A percentile compares a stretch with the other conserved stretches of the same genome.
These are phyloP conservation scores for Claviceps cyperi DNA, from an alignment of 2,329 filamentous ascomycete genomes.

Conservation along the genomic window DNA sequence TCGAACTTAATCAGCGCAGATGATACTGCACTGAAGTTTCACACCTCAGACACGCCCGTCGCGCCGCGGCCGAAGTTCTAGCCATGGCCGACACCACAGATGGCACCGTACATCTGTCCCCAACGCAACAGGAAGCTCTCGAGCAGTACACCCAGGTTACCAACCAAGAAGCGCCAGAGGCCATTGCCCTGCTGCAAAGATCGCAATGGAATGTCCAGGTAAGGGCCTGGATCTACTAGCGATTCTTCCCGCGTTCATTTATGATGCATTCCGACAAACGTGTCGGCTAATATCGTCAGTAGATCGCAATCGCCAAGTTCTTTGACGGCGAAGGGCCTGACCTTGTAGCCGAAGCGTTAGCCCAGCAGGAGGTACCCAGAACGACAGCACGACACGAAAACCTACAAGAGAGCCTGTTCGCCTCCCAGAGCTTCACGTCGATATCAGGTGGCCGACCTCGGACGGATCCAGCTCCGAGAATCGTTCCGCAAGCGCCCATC, in stretches of 20 bases:
- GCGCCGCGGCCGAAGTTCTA: neutral
- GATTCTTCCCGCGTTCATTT: no score
- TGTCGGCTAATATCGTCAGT: conserved; percentile 2
- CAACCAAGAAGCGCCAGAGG: conserved; percentile 61
- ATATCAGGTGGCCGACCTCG: conserved; percentile 14
- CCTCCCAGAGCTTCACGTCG: conserved; percentile 12
- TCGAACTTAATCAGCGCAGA: neutral
- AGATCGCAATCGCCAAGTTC: conserved; percentile 95
- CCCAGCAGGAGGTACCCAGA: conserved; percentile 47
- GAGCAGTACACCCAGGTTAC: conserved; percentile 84
- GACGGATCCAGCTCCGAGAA: conserved; percentile 61
- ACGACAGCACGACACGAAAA: conserved; percentile 57
- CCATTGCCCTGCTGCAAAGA: conserved; percentile 63
- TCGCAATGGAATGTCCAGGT: conserved; percentile 97
- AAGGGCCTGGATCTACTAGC: conserved; percentile 7
- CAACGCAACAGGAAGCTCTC: conserved; percentile 67
- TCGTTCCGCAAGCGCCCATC: conserved; percentile 63
- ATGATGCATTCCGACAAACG: neutral
- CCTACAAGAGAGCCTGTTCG: conserved; percentile 45
- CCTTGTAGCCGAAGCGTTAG: conserved; percentile 60
- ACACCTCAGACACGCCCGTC: neutral
- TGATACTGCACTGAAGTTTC: neutral
- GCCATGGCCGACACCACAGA: conserved; percentile 20
- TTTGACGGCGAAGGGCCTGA: conserved; percentile 90
- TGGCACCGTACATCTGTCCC: conserved; percentile 56